Evolutionary conservation across 768 basidiomycete genomes (phyloP).

Genomic region (Lactarius tabidus): DNA sequence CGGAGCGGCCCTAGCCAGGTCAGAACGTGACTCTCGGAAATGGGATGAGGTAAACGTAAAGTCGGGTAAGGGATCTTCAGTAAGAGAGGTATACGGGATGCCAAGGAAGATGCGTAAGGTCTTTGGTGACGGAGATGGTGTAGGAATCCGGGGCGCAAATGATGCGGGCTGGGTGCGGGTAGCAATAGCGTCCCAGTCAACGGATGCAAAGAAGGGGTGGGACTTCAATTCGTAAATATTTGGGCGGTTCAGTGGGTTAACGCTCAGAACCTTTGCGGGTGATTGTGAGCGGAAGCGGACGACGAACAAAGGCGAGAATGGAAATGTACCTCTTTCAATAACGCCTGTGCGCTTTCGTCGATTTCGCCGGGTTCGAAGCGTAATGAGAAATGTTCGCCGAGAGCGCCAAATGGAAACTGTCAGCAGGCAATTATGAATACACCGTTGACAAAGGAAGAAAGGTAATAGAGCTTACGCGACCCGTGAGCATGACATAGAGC

Average conservation of each 20-base stretch:
- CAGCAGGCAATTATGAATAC: background rate
- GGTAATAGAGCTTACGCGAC: constrained; percentile 16
- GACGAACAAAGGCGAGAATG: too few species aligned
- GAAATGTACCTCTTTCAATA: constrained; percentile 15
- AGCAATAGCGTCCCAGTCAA: constrained; percentile 20
- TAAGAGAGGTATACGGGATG: constrained; percentile 15
- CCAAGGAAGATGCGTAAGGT: constrained; percentile 20
- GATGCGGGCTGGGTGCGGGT: constrained; percentile 15
- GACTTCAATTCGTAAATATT: constrained; percentile 21
- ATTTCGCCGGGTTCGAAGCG: constrained; percentile 20
- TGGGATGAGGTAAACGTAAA: constrained; percentile 18
- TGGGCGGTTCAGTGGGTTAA: constrained; percentile 17
- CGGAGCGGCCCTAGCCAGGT: background rate
- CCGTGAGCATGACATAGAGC: constrained; percentile 25
- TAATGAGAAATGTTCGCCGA: constrained; percentile 15
- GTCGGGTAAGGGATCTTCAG: constrained; percentile 6
- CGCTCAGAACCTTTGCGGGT: constrained; percentile 11
- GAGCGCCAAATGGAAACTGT: constrained; percentile 25
- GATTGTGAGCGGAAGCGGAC: background rate
- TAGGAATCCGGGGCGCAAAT: constrained; percentile 8
- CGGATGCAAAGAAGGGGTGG: constrained; percentile 21
- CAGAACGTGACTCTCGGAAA: background rate
- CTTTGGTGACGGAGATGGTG: constrained; percentile 11
- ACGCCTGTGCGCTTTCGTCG: constrained; percentile 19
- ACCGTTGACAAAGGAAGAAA: too few species aligned